Evolutionary conservation across 805 yeast species (phyloP), one percentile per base, ranked within the genome.

Genomic region (Sugiyamaella mastotermitis): DNA sequence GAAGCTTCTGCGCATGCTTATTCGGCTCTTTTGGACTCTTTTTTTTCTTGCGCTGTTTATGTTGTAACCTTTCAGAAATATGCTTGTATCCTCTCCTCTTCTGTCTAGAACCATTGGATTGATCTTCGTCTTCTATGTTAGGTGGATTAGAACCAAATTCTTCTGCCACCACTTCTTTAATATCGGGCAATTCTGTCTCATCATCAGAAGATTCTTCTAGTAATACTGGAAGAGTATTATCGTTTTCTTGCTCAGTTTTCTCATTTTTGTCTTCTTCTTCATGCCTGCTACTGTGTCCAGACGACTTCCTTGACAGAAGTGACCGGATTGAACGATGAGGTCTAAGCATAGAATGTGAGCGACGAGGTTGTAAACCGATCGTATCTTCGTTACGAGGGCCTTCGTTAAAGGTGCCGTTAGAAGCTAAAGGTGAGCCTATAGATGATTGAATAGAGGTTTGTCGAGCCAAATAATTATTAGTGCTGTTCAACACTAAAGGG

Each of bases 71-170:
- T 22, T 35, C 35, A 11, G 41, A 42, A 11, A 39, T 38, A 14
- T 37, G 26, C 24, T 42, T 43, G 26, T 44, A 46, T 11, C 52
- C 42, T 9, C 48, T 41, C 17, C 43, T 27, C 14, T 31, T 28
- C 11, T 25, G 21, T 5, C 16, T 5, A 14, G 8, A 20, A 20
- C 13, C 35, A 33, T n/a, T n/a, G n/a, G n/a, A n/a, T n/a, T n/a
- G n/a, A n/a, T n/a, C n/a, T n/a, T 30, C 33, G 16, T 31, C 36
- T 14, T 29, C 32, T 23, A 32, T 31, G 18, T 32, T 38, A 7
- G 42, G 42, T 38, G 33, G 18, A 37, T 42, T 6, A 30, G 36
- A 21, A 41, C 27, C 25, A 19, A 39, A 38, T 18, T 41, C 36
- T 6, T 47, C 45, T 15, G 30, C 23, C 10, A 45, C 39, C 14